Evolutionary conservation across 352 stramenopile species (phyloP), one percentile per base, ranked within the genome.

Genomic region (Pythium pyrilobum): DNA sequence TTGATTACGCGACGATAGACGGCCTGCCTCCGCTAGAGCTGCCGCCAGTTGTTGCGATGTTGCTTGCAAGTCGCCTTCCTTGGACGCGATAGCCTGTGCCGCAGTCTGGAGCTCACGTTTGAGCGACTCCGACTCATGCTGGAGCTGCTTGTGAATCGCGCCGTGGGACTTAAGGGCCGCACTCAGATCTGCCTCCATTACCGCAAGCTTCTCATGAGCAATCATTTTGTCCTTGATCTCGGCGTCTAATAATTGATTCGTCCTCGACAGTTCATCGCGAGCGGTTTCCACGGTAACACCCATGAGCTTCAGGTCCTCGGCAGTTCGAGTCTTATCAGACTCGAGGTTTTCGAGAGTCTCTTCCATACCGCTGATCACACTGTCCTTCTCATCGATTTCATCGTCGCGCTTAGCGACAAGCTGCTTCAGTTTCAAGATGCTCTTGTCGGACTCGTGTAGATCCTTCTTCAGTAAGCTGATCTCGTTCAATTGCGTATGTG

Each of bases 361-460:
- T 18, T 62, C 54, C 54, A 62, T 62, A 11, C 54, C 54, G 27
- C 54, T 62, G 20, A 62, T 62, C 23, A 51, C 46, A 11, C 54
- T 62, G 21, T 62, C 54, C 28, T 62, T 62, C 38, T 62, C 54
- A 23, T 62, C 54, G 16, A 62, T 37, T 20, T 62, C 54, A 6
- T 62, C 54, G 13, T 62, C 54, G 27, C 54, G 54, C 9, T 44
- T 28, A 21, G 44, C 10, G 9, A 62, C 45, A 16, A 56, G 28
- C 24, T 39, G 20, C 13, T 39, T 24, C 28, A 62, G 27, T 4
- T 31, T 23, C 4, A 45, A 20, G 7, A 55, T 15, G 12, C 8
- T 21, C 20, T 27, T 11, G 16, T 58, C 51, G 12, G 41, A 29
- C 23, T 45, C 31, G n/a, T n/a, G n/a, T n/a, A n/a, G n/a, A 20